Evolutionary conservation across 352 stramenopile genomes (phyloP), one percentile per base, ranked within the genome.

Genomic region (Phytopythium cucurbitacearum): DNA sequence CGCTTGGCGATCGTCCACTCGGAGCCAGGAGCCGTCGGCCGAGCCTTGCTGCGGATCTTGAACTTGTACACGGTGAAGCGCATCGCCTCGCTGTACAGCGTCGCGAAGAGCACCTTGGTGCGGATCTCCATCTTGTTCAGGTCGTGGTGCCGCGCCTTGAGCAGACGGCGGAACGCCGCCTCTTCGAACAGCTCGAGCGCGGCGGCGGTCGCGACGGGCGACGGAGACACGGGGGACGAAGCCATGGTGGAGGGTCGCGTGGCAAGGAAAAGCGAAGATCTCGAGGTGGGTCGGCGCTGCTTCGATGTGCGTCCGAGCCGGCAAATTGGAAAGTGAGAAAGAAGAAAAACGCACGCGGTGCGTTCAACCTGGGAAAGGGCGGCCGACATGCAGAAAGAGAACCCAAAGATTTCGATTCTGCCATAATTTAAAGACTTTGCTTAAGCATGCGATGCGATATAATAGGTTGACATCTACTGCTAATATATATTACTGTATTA

Each of bases 11-110:
- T 54, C 36, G 65, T 57, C 80, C 76, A 90, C 65, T 67, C 67
- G 7, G 48, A 36, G 52, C 57, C 61, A 4, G 49, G 53, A 33
- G 69, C 65, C 7, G 51, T 43, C 28, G 53, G 52, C 13, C 59
- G 67, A 15, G 53, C 51, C 21, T 60, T 73, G 48, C 70, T 80
- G 51, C 62, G 61, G 59, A 87, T 81, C 50, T 78, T 65, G 44
- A 90, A 65, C 46, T 73, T 70, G 69, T 90, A 90, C 11, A 87
- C 52, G 16, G 80, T 90, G 48, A 87, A 79, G 36, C 74, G 76
- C 46, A 75, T 65, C 15, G 57, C 57, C 15, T 75, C 67, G 47
- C 40, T 55, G 53, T 73, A 51, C 55, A 76, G 55, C 48, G 66
- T 64, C 6, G 71, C 67, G 21, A 64, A 72, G 40, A 81, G 53